Conservation (phyloP, 2,329 filamentous ascomycete species). For the Ophiostoma himal-ulmi region DNA sequence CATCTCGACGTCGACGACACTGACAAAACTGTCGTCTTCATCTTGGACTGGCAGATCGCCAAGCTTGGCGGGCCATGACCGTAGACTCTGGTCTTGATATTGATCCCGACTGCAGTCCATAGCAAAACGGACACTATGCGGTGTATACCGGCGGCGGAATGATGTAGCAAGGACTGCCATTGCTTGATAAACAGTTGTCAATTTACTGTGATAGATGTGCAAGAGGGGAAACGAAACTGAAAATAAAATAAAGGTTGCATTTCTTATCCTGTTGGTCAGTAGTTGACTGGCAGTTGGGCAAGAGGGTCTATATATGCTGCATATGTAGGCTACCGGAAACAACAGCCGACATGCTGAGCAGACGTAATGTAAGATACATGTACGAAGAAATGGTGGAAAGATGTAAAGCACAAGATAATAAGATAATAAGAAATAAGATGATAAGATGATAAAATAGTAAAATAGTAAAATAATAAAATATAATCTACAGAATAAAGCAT, state of each 20-base stretch:
- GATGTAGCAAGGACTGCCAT: constrained; percentile 17
- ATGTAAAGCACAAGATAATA: background rate
- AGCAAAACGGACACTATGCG: background rate
- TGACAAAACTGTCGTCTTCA: background rate
- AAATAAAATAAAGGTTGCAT: background rate
- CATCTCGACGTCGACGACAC: background rate
- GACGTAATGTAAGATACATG: background rate
- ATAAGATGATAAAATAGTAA: background rate
- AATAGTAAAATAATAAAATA: background rate
- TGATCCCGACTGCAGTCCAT: background rate
- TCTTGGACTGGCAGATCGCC: background rate
- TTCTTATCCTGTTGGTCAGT: background rate
- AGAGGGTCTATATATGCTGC: constrained; percentile 4
- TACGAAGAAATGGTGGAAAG: background rate
- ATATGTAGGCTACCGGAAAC: background rate
- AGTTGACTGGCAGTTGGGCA: background rate
- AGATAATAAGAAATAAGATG: background rate
- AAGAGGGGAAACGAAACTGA: background rate
- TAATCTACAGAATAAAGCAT: background rate
- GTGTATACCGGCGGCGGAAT: constrained; percentile 13
- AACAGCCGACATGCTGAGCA: background rate
- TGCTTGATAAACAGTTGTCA: background rate
- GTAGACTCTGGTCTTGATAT: background rate
- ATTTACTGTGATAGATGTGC: background rate
- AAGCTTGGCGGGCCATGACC: background rate